Conservation (phyloP, 345 rosid species). For the Salix arbutifolia region DNA sequence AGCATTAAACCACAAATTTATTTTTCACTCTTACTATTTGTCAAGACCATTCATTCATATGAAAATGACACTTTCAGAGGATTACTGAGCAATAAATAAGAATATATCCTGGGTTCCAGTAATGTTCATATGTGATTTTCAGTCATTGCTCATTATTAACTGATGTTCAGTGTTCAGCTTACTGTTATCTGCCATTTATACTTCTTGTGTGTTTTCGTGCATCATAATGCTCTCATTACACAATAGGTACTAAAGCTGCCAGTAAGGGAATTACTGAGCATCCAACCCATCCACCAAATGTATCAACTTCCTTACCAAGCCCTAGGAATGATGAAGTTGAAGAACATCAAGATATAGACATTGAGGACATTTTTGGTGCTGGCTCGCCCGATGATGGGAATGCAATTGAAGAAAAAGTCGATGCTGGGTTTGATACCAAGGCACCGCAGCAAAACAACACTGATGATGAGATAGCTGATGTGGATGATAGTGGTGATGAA, state of each 20-base stretch:
- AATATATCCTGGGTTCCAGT: neutral
- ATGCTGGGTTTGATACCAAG: constrained; percentile 24
- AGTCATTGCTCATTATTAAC: neutral
- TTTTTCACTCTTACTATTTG: neutral
- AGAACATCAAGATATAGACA: constrained; percentile 58
- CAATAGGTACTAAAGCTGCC: constrained; percentile 31
- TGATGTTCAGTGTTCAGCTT: neutral
- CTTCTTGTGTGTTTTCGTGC: neutral
- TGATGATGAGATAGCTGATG: constrained; percentile 89
- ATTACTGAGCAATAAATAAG: neutral
- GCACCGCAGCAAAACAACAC: constrained; percentile 46
- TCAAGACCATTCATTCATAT: neutral
- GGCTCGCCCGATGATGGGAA: constrained; percentile 44
- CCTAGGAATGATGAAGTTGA: constrained; percentile 53
- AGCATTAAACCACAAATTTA: neutral
- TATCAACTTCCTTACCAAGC: constrained; percentile 33
- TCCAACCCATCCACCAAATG: constrained; percentile 30
- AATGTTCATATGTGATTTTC: neutral
- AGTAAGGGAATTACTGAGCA: constrained; percentile 31
- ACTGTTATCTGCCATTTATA: neutral
- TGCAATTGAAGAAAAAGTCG: constrained; percentile 27
- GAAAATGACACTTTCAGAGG: neutral
- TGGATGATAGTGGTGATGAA: constrained; percentile 68
- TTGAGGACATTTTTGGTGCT: constrained; percentile 62
- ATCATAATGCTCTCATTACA: neutral